Evolutionary conservation across 495 filamentous ascomycete species (phyloP).

Genomic region (Achaetomiella virescens): DNA sequence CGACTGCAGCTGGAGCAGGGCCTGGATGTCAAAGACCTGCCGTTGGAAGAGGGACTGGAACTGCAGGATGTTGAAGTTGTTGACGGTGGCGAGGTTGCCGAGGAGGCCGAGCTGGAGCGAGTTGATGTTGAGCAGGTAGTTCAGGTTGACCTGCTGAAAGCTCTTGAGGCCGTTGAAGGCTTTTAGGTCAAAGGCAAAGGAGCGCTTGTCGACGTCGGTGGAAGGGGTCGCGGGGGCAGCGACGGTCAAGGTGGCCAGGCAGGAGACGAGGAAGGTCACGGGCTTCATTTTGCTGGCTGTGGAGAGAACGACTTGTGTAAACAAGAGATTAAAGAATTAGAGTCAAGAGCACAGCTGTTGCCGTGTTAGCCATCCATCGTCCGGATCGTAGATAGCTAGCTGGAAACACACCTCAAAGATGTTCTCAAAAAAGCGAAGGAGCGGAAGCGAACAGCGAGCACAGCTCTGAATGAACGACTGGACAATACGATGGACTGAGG

Average conservation of each 20-base stretch:
- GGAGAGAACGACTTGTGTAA: constrained; percentile 16
- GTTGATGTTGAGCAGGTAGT: constrained; percentile 44
- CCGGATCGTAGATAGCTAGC: neutral
- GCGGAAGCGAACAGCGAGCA: constrained; percentile 46
- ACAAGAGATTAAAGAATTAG: constrained; percentile 35
- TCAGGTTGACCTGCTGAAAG: constrained; percentile 41
- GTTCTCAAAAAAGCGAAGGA: constrained; percentile 39
- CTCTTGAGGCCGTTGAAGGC: constrained; percentile 34
- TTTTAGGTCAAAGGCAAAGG: constrained; percentile 27
- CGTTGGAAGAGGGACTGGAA: constrained; percentile 35
- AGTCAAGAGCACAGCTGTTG: constrained; percentile 42
- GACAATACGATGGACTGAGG: constrained; percentile 21
- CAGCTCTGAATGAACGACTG: constrained; percentile 49
- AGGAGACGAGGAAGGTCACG: constrained; percentile 35
- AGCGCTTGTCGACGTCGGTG: constrained; percentile 24
- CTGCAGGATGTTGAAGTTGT: constrained; percentile 37
- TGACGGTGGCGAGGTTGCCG: constrained; percentile 32
- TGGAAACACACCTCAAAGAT: constrained; percentile 35
- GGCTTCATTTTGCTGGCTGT: constrained; percentile 40
- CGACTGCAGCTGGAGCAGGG: constrained; percentile 40
- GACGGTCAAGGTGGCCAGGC: constrained; percentile 34
- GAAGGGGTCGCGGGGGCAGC: constrained; percentile 28
- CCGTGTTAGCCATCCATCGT: constrained; percentile 17
- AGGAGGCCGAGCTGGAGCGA: constrained; percentile 36
- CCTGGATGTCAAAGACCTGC: constrained; percentile 34